Percentiles rank a stretch among this genome's conserved stretches.
phyloP scores from a whole-genome alignment of 768 basidiomycete genomes.

The Aureoboletus auriporus region DNA sequence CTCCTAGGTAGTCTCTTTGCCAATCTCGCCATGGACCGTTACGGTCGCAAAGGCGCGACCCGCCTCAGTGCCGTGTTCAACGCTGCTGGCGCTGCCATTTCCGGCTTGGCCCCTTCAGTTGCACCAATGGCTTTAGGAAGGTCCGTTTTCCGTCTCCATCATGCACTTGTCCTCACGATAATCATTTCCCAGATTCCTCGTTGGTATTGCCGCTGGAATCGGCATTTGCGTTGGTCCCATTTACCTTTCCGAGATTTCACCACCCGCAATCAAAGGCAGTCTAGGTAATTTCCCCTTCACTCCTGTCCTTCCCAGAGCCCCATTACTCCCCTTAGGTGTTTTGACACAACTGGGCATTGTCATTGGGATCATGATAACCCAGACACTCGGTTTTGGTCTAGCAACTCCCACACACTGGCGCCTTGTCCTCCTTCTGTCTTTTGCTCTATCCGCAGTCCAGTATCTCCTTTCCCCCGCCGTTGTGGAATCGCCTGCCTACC shows the following conservation, averaged over 20 bases:
- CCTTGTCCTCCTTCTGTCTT: conserved; percentile 61
- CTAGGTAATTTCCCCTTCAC: conserved; percentile 47
- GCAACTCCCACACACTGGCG: conserved; percentile 72
- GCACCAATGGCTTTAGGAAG: conserved; percentile 60
- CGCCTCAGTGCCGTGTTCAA: conserved; percentile 54
- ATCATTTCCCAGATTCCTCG: conserved; percentile 44
- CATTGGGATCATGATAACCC: conserved; percentile 83
- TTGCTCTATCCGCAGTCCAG: conserved; percentile 51
- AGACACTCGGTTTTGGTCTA: conserved; percentile 66
- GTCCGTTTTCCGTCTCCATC: conserved; percentile 32
- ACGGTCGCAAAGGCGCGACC: conserved; percentile 68
- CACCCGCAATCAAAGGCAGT: conserved; percentile 66
- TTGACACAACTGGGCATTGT: conserved; percentile 83
- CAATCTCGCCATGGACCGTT: conserved; percentile 63
- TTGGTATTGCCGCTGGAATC: conserved; percentile 69
- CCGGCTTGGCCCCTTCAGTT: conserved; percentile 59
- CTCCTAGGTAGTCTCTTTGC: conserved; percentile 71
- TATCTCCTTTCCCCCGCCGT: conserved; percentile 49
- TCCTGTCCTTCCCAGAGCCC: neutral
- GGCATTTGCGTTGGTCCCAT: conserved; percentile 80
- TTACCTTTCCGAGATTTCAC: conserved; percentile 83
- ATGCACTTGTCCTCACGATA: neutral
- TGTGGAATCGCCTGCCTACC: conserved; percentile 71
- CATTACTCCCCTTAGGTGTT: conserved; percentile 46
- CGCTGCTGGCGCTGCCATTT: conserved; percentile 58